Percentiles rank a stretch among this genome's conserved stretches.
Conservation (phyloP, 2,329 filamentous ascomycete species). For the Diaporthe capsici region DNA sequence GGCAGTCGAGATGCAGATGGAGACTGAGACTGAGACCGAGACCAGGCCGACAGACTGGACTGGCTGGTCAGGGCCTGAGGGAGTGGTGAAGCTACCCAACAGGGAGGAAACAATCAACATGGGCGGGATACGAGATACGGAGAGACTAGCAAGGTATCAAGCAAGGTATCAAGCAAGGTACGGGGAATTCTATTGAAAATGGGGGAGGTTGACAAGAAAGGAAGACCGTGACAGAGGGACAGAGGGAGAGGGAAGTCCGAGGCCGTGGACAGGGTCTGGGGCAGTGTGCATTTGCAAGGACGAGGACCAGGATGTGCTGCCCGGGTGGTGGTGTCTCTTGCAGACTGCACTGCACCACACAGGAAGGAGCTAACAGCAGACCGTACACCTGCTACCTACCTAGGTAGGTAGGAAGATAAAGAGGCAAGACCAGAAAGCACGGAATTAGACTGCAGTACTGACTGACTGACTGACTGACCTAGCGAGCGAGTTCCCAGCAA, state of each 20-base stretch:
- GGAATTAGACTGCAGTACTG: neutral
- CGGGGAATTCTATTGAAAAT: slow-evolving; percentile 14
- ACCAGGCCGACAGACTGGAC: neutral
- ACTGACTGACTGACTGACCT: neutral
- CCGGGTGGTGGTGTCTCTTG: slow-evolving; percentile 7
- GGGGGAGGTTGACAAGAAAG: slow-evolving; percentile 26
- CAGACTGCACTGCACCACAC: neutral
- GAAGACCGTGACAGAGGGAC: neutral
- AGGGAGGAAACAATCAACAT: neutral
- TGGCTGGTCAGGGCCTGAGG: neutral
- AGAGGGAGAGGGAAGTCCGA: slow-evolving; percentile 25
- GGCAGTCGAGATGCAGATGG: slow-evolving; percentile 1
- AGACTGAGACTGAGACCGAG: neutral
- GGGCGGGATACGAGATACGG: slow-evolving; percentile 33
- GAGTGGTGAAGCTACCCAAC: neutral
- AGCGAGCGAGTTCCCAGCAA: neutral
- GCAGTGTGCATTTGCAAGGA: slow-evolving; percentile 1
- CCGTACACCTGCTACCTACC: no score
- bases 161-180: slow-evolving; percentile 28
- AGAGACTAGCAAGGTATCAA: slow-evolving; percentile 23
- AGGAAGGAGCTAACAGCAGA: neutral
- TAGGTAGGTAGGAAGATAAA: neutral
- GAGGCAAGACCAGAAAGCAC: slow-evolving; percentile 1
- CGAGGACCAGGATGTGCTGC: slow-evolving; percentile 19
- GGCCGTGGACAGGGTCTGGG: slow-evolving; percentile 14